A percentile compares a stretch with the other conserved stretches of the same genome.
Conservation (phyloP, 345 rosid species). For the Trapa incisa region DNA sequence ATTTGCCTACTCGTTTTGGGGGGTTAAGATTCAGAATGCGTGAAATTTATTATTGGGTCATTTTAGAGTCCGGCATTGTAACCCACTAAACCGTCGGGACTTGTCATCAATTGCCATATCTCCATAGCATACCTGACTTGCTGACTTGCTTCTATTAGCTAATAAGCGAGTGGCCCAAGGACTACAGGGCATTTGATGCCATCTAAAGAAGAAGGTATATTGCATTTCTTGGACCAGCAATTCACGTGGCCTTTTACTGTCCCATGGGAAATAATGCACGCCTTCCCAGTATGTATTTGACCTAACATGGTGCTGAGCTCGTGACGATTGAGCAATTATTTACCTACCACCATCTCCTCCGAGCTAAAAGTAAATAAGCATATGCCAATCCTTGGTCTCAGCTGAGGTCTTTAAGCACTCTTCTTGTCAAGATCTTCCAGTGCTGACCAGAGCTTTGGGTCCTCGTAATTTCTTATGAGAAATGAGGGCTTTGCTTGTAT, state of each 20-base stretch:
- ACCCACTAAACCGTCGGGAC: too few relatives aligned
- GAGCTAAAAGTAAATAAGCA: background rate
- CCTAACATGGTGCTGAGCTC: background rate
- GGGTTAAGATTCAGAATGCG: background rate
- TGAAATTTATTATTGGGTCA: too few relatives aligned
- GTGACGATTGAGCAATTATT: slow-evolving; percentile 1
- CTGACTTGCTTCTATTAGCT: too few relatives aligned
- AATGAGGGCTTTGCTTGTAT: slow-evolving; percentile 66
- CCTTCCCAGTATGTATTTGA: background rate
- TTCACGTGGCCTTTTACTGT: background rate
- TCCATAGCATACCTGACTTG: too few relatives aligned
- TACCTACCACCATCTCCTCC: background rate
- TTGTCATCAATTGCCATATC: too few relatives aligned
- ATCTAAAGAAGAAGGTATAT: background rate
- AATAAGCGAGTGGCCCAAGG: too few relatives aligned
- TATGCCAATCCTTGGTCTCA: background rate
- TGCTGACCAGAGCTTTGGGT: slow-evolving; percentile 67
- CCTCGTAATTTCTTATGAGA: slow-evolving; percentile 65
- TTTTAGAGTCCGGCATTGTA: too few relatives aligned
- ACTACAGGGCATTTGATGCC: background rate
- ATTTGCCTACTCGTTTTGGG: background rate
- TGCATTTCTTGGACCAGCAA: background rate
- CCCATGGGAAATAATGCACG: background rate
- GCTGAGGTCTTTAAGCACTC: slow-evolving; percentile 9
- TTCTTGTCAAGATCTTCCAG: slow-evolving; percentile 58